Percentiles rank a stretch among this genome's conserved stretches.
Conservation (phyloP, 495 filamentous ascomycete species). For the Filosporella fistucella region DNA sequence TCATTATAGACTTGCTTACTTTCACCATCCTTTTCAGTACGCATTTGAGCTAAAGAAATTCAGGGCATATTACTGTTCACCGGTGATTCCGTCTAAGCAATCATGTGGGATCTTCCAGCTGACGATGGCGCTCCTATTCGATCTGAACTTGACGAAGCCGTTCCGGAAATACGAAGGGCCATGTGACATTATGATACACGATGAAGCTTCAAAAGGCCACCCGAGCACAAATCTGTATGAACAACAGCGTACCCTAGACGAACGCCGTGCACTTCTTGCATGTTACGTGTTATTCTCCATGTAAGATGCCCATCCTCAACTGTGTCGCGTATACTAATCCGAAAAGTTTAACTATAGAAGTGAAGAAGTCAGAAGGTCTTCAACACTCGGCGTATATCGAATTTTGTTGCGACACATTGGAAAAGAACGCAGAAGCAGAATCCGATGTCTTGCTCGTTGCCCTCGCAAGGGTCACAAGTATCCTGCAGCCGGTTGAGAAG, state of each 20-base stretch:
- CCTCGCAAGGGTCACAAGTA: neutral
- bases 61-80: conserved; percentile 12
- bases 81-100: neutral
- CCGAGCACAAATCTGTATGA: neutral
- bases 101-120: conserved; percentile 12
- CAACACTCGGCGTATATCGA: conserved; percentile 1
- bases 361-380: neutral
- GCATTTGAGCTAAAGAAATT: neutral
- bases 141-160: conserved; percentile 16
- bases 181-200: neutral
- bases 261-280: conserved; percentile 14
- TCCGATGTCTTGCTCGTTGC: conserved; percentile 4
- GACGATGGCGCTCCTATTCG: conserved; percentile 12
- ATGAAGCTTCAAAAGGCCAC: neutral
- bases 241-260: conserved; percentile 7
- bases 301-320: conserved; percentile 5
- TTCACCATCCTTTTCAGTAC: neutral
- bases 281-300: conserved; percentile 11
- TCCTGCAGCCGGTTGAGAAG: neutral
- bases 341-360: neutral
- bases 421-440: neutral
- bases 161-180: conserved; percentile 6
- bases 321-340: neutral
- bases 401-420: conserved; percentile 1
- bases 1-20: neutral